Conservation (phyloP, 2,329 filamentous ascomycete species). For the Pezicula neosporulosa region DNA sequence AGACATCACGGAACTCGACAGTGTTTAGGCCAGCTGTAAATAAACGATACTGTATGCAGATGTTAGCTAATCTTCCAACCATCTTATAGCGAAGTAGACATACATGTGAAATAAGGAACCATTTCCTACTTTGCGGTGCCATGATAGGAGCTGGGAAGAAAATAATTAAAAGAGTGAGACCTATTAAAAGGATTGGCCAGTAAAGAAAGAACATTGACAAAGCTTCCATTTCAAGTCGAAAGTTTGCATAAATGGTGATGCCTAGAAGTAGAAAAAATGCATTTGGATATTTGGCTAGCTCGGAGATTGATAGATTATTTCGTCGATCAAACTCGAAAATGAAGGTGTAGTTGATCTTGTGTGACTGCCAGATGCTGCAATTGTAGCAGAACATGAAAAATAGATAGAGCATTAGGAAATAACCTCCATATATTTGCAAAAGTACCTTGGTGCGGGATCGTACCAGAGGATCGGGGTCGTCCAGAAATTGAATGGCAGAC, state of each 20-base stretch:
- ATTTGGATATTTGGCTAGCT: conserved; percentile 55
- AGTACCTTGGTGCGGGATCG: conserved; percentile 61
- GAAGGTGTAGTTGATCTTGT: conserved; percentile 90
- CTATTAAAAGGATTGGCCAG: conserved; percentile 77
- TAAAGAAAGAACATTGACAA: conserved; percentile 65
- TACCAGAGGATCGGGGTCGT: conserved; percentile 45
- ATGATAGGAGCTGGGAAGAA: conserved; percentile 71
- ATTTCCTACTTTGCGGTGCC: conserved; percentile 71
- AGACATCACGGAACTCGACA: conserved; percentile 94
- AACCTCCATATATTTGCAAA: conserved; percentile 87
- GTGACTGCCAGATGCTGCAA: conserved; percentile 75
- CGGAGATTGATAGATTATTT: conserved; percentile 29
- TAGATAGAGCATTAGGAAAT: conserved; percentile 76
- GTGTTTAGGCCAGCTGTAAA: conserved; percentile 80
- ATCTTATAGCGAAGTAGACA: conserved; percentile 30
- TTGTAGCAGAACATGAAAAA: conserved; percentile 77
- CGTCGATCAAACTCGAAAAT: conserved; percentile 92
- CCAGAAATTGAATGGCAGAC: conserved; percentile 50
- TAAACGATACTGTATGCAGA: conserved; percentile 63
- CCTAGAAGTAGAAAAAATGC: conserved; percentile 78
- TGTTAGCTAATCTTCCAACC: conserved; percentile 15
- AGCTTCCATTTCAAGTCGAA: conserved; percentile 58
- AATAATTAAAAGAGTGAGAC: conserved; percentile 60
- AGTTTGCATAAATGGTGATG: conserved; percentile 82
- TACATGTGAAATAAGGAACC: conserved; percentile 81